These are phyloP conservation scores for Fusarium verrucosum DNA, from an alignment of 2,329 filamentous ascomycete species.

Conservation along the genomic window DNA sequence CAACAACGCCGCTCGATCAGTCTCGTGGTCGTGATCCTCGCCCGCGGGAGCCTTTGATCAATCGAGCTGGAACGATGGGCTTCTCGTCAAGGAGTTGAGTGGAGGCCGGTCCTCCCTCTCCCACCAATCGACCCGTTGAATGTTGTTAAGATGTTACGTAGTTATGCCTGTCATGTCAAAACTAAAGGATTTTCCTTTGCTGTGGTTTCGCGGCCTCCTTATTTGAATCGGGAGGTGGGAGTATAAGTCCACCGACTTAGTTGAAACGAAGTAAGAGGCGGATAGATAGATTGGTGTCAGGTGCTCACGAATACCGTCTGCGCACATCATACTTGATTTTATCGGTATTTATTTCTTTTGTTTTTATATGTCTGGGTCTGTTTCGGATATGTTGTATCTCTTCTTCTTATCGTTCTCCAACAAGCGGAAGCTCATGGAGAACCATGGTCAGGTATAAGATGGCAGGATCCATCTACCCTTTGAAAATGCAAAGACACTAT, in stretches of 20 bases:
- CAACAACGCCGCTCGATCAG: slow-evolving; percentile 34
- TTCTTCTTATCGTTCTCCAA: slow-evolving; percentile 4
- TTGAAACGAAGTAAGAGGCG: not conserved
- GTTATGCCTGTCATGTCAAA: slow-evolving; percentile 26
- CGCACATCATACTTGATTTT: not conserved
- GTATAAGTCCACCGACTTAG: no score
- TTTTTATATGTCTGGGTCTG: slow-evolving; percentile 2
- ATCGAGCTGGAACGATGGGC: slow-evolving; percentile 43
- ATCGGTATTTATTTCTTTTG: slow-evolving; percentile 11
- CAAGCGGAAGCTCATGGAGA: not conserved
- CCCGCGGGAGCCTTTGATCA: slow-evolving; percentile 47
- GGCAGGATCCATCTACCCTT: slow-evolving; percentile 10
- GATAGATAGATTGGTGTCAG: not conserved
- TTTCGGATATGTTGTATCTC: not conserved
- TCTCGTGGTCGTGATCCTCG: slow-evolving; percentile 42
- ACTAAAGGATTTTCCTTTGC: slow-evolving; percentile 1
- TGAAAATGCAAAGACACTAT: not conserved
- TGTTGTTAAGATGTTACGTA: slow-evolving; percentile 34
- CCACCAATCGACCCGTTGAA: not conserved
- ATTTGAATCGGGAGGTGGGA: not conserved
- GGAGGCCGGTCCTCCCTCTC: not conserved
- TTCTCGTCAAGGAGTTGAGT: slow-evolving; percentile 26
- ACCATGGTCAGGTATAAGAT: not conserved
- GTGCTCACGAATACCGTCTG: not conserved
- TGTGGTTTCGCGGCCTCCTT: not conserved